Base-by-base conservation (phyloP, 345 rosid genomes). In the Pistacia integerrima region DNA sequence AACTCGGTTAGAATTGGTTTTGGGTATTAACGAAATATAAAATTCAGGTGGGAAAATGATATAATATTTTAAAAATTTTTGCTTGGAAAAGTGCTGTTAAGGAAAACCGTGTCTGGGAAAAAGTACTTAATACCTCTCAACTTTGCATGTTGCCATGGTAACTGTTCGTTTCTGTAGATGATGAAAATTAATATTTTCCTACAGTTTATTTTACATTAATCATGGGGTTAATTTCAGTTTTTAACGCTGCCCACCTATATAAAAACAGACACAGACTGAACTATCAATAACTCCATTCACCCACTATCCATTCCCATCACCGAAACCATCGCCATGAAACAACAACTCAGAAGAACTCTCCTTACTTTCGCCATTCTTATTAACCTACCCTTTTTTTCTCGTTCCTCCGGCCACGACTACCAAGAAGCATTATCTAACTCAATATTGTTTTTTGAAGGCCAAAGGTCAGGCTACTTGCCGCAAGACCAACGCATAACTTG, bases 391-490 rank as follows among this genome's bases (percentile, higher is more conserved):
- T 17, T 36, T 25, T 17, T 36, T 25, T 77, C 57, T 25, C 77
- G 30, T 14, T 79, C 85, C 57, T 66, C 67, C 81, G 72, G 64
- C 74, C 99, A 88, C 67, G 93, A 93, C 65, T 96, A 93, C 81
- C 63, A 38, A 4, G 97, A 91, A 59, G 98, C 98, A 65, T 84
- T 96, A 69, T 84, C 98, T 20, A 96, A 96, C 80, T 86, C 97
- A 12, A 93, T 96, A 74, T 90, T 96, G 55, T 96, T 96, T 92
- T 96, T 96, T 79, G 94, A 96, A 74, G 99, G 99, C 64, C 99
- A 96, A 57, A 87, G 99, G 52, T 96, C 99, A 13, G 99, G 98
- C 2, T 83, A 44, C 77, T 76, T 96, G 64, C 98, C 99, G 0
- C 78, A 71, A 17, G 90, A 92, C 77, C 99, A 93, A 67, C 88